Evolutionary conservation across 2,329 filamentous ascomycete genomes (phyloP).

Genomic region (Thelonectria blattea): DNA sequence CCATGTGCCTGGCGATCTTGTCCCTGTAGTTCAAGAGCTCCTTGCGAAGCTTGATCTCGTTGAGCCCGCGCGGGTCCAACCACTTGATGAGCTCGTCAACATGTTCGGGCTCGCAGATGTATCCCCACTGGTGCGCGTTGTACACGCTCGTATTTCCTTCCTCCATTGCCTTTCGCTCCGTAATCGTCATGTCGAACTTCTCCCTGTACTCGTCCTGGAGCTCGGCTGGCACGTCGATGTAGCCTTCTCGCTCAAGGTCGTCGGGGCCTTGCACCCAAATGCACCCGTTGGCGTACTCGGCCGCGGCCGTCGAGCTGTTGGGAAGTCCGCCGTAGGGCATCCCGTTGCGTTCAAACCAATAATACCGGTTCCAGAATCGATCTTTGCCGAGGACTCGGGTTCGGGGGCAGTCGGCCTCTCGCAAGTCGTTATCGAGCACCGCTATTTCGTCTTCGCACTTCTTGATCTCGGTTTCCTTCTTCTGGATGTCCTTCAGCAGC

Average conservation of each 20-base stretch:
- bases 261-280: conserved; percentile 97
- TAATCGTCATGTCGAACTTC: conserved; percentile 81
- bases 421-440: conserved; percentile 86
- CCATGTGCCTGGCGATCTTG: conserved; percentile 80
- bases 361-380: conserved; percentile 97
- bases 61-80: conserved; percentile 85
- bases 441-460: conserved; percentile 86
- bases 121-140: conserved; percentile 86
- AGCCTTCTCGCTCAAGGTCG: conserved; percentile 83
- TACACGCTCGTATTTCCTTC: conserved; percentile 83
- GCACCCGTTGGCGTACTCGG: conserved; percentile 90
- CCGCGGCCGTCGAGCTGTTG: conserved; percentile 83
- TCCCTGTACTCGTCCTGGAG: conserved; percentile 77
- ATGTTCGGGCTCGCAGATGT: conserved; percentile 80
- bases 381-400: conserved; percentile 91
- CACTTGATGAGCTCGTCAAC: conserved; percentile 83
- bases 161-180: conserved; percentile 83
- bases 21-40: conserved; percentile 80
- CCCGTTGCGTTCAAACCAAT: conserved; percentile 98
- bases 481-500: conserved; percentile 85
- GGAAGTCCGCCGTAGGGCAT: conserved; percentile 95
- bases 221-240: conserved; percentile 77
- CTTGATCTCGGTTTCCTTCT: conserved; percentile 80
- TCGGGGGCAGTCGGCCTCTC: conserved; percentile 91
- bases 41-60: conserved; percentile 87